Percentiles rank a stretch among this genome's conserved stretches.
phyloP scores from a whole-genome alignment of 306 rosid genomes.

The Acacia crassicarpa region DNA sequence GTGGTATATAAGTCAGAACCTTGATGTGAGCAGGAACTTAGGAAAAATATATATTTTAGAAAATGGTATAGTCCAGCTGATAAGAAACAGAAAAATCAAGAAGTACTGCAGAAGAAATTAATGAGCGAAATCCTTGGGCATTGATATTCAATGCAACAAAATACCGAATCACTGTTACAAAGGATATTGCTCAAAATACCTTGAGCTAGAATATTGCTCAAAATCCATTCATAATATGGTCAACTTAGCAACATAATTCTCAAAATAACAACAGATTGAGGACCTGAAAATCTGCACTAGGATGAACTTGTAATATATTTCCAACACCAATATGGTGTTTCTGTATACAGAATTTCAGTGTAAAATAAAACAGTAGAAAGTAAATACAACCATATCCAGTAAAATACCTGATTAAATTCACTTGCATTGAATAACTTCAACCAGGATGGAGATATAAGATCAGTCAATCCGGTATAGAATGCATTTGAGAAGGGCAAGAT shows the following conservation, averaged over 20 bases:
- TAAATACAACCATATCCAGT: slow-evolving; percentile 18
- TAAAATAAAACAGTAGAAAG: neutral
- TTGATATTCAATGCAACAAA: neutral
- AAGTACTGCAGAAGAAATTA: neutral
- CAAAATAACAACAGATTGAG: neutral
- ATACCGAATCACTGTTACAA: neutral
- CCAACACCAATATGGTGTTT: neutral
- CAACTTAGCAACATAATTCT: neutral
- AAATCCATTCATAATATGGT: neutral
- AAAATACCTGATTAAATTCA: slow-evolving; percentile 94
- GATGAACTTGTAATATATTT: neutral
- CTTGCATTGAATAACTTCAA: slow-evolving; percentile 89
- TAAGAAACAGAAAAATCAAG: neutral
- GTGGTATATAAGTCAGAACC: slow-evolving; percentile 38
- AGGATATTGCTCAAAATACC: too few relatives aligned
- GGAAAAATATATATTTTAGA: slow-evolving; percentile 9
- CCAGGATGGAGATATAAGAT: slow-evolving; percentile 96
- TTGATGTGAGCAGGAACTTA: slow-evolving; percentile 31
- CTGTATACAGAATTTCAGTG: neutral
- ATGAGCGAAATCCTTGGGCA: neutral
- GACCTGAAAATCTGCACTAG: neutral
- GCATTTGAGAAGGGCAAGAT: slow-evolving; percentile 86
- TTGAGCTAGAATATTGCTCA: neutral
- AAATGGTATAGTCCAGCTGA: neutral
- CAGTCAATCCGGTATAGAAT: slow-evolving; percentile 83